These are phyloP conservation scores for Taiozyma sp. DNA, from an alignment of 1,139 yeast species.

Conservation along the genomic window DNA sequence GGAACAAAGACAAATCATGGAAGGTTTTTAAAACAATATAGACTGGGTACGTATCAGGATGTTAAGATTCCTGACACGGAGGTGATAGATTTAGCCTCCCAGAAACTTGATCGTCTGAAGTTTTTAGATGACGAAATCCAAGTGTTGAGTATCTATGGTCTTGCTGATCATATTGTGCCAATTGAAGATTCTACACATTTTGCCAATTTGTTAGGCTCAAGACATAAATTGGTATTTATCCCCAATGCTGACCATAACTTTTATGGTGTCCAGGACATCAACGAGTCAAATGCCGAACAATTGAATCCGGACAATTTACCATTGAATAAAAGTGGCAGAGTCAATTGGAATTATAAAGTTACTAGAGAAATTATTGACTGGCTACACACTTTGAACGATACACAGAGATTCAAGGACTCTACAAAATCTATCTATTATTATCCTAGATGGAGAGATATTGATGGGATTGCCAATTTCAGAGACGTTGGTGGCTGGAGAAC, in stretches of 20 bases:
- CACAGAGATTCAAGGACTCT: conserved; percentile 43
- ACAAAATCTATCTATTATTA: conserved; percentile 34
- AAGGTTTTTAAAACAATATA: conserved; percentile 32
- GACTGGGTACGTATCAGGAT: conserved; percentile 45
- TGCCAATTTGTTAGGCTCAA: conserved; percentile 50
- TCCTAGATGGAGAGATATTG: conserved; percentile 57
- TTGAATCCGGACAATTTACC: conserved; percentile 41
- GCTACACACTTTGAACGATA: conserved; percentile 45
- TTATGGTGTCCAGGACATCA: conserved; percentile 44
- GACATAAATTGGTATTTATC: conserved; percentile 56
- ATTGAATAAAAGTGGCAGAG: conserved; percentile 36
- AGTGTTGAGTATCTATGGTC: conserved; percentile 70
- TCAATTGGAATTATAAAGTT: conserved; percentile 58
- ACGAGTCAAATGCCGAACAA: conserved; percentile 27
- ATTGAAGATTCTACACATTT: conserved; percentile 54
- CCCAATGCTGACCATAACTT: conserved; percentile 79
- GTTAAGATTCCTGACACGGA: conserved; percentile 48
- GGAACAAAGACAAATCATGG: conserved; percentile 31
- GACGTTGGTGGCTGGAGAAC: conserved; percentile 78
- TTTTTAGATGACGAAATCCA: conserved; percentile 43
- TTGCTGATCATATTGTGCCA: conserved; percentile 62
- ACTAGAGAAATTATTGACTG: conserved; percentile 48
- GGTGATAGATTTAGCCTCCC: conserved; percentile 45
- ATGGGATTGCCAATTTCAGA: conserved; percentile 70
- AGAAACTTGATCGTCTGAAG: conserved; percentile 41